Base-by-base conservation (phyloP, 2,329 filamentous ascomycete genomes). In the Xylaria sp. region DNA sequence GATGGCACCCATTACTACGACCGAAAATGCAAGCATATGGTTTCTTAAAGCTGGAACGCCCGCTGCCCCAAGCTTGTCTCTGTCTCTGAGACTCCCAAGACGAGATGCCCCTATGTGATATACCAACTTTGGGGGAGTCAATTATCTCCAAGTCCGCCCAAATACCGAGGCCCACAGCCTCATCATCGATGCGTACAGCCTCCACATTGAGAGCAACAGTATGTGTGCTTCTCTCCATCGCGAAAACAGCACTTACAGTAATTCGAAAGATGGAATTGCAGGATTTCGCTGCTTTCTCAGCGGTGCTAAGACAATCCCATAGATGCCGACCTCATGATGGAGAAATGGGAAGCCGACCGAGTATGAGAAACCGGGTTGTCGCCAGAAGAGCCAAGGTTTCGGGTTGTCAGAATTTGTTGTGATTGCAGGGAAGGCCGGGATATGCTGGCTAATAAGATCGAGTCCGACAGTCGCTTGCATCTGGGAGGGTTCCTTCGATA, bases 41-140 rank as follows among this genome's bases (percentile, higher is more conserved):
- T 88, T 74, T 88, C 84, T 84, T 84, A 85, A 71, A 32, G 18
- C 2, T 86, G 88, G 76, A 85, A 85, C 73, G 81, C 81, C 67
- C 69, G 75, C 9, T 87, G 85, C 37, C 48, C 39, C 76, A 74
- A 66, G 41, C 44, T 10, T 8, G 15, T 39, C 28, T 3, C 23
- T 3, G 18, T 39, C 39, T 3, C 23, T 3, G 18, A 41, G 15
- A 2, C n/a, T 7, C 9, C 18, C 9, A 28, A 32, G 15, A 7
- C 41, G 18, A 18, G 6, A 46, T 18, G 18, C 15, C 15, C 41
- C 18, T 18, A 4, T 18, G 15, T 51, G 0, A 50, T 85, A 69
- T 79, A 78, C 1, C 76, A 76, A n/a, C 81, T 86, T 86, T 1
- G 65, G 78, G 1, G 76, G 77, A 2, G 76, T 76, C 41, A 84